Base-by-base conservation (phyloP, 2,329 filamentous ascomycete genomes). In the Colletotrichum neosansevieriae region DNA sequence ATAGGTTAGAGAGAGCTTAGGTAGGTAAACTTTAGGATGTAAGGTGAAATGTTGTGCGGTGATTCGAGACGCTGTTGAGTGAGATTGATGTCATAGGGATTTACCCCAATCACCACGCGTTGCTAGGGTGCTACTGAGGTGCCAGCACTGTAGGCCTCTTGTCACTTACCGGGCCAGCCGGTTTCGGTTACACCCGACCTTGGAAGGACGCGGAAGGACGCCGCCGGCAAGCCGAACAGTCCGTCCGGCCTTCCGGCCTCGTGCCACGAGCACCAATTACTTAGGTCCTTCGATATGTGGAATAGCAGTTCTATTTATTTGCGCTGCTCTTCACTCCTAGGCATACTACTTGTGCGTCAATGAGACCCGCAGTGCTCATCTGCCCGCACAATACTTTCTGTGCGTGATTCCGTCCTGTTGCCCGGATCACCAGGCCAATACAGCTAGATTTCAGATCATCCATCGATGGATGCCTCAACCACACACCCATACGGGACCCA, bases 71-170 rank as follows among this genome's bases (percentile, higher is more conserved):
- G 24, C 29, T 11, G 15, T 19, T 24, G 29, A 12, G 19, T 49
- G 47, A 38, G 38, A 44, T 64, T 67, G 60, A 64, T 67, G 65
- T 59, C 60, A 67, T 54, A 51, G 32, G 24, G 6, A 11, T 51
- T 21, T 58, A 21, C 17, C 53, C 64, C 64, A 67, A 67, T 67
- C 60, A 51, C 29, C 19, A 58, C 17, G 15, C 12, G 10, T 38
- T 40, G 21, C 50, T 40, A 40, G 47, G n/a, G 21, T 47, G 34
- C 19, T 10, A 32, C 40, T 62, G 49, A 24, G 6, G 21, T 32
- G 21, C 47, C 34, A 29, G 47, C 47, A 50, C 50, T 36, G 50
- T 19, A 29, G 29, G 3, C 29, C 29, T 29, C 34, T 54, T 54
- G 51, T 36, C 34, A 12, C 11, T 36, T 54, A 17, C 57, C 58